phyloP scores from a whole-genome alignment of 1,284 basidiomycete genomes.

The Heliocybe sulcata region DNA sequence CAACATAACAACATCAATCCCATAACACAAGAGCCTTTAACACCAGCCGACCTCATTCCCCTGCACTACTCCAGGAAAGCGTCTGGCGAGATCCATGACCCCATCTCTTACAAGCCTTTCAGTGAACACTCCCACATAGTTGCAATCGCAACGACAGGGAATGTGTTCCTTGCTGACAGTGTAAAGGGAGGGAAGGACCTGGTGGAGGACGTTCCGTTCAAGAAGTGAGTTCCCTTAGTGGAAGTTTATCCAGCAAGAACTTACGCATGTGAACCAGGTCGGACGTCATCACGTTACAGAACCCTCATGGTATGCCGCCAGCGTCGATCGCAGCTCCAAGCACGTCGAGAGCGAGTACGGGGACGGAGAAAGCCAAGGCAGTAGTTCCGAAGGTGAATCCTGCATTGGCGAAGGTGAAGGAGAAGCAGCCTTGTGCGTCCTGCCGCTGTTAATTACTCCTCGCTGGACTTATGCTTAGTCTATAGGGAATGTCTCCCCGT shows the following conservation, averaged over 20 bases:
- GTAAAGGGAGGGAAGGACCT: conserved; percentile 86
- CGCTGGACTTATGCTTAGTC: background rate
- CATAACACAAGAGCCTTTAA: conserved; percentile 77
- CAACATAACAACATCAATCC: conserved; percentile 80
- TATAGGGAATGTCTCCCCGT: conserved; percentile 86
- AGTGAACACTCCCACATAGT: conserved; percentile 89
- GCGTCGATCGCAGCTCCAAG: conserved; percentile 38
- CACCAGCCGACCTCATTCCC: conserved; percentile 76
- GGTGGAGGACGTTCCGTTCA: conserved; percentile 80
- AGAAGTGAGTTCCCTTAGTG: no score
- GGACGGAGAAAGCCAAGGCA: conserved; percentile 25
- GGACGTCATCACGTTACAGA: conserved; percentile 91
- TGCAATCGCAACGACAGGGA: conserved; percentile 84
- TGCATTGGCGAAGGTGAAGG: conserved; percentile 30
- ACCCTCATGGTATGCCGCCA: conserved; percentile 67
- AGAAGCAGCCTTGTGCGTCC: conserved; percentile 55
- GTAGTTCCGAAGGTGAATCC: conserved; percentile 21
- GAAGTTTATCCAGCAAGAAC: conserved; percentile 13
- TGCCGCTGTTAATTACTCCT: conserved; percentile 1
- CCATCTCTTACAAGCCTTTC: conserved; percentile 91
- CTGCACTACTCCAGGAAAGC: conserved; percentile 83
- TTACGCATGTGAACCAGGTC: conserved; percentile 41
- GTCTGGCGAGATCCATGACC: conserved; percentile 81
- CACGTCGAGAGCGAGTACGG: conserved; percentile 19
- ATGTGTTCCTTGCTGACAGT: conserved; percentile 88